Conservation (phyloP, 495 filamentous ascomycete genomes). For the Amphirosellinia nigrospora region DNA sequence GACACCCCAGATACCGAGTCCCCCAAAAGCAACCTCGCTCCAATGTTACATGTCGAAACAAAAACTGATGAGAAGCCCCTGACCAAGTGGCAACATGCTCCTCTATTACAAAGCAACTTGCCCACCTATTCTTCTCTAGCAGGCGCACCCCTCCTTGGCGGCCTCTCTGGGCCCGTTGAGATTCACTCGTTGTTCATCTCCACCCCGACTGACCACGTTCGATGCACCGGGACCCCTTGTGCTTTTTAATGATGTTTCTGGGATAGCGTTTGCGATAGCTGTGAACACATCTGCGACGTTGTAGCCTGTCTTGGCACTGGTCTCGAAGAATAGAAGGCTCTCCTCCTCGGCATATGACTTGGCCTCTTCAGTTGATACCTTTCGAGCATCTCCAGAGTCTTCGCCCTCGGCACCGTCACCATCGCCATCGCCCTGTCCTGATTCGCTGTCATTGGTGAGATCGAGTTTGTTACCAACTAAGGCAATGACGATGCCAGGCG, state of each 20-base stretch:
- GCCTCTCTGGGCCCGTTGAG: constrained; percentile 63
- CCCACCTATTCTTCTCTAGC: constrained; percentile 53
- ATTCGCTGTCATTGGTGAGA: constrained; percentile 66
- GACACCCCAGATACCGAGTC: constrained; percentile 34
- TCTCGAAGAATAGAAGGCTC: constrained; percentile 93
- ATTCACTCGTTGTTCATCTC: constrained; percentile 74
- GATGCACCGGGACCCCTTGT: constrained; percentile 70
- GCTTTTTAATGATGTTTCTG: constrained; percentile 92
- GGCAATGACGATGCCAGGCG: constrained; percentile 95
- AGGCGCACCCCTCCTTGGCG: constrained; percentile 93
- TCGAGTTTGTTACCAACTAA: constrained; percentile 98
- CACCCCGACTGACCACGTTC: constrained; percentile 55
- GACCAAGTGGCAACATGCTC: constrained; percentile 25
- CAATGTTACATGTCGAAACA: constrained; percentile 43
- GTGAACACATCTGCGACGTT: constrained; percentile 97
- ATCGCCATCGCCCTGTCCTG: constrained; percentile 42
- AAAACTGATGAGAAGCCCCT: constrained; percentile 26
- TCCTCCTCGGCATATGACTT: constrained; percentile 94
- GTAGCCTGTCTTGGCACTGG: constrained; percentile 91
- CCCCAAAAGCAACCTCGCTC: constrained; percentile 38
- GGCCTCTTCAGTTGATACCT: constrained; percentile 87
- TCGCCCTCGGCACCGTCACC: constrained; percentile 57
- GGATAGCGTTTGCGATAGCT: constrained; percentile 96
- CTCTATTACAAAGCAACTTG: constrained; percentile 2
- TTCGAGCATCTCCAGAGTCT: constrained; percentile 80